Conservation (phyloP, 352 stramenopile species). For the Albugo candida region DNA sequence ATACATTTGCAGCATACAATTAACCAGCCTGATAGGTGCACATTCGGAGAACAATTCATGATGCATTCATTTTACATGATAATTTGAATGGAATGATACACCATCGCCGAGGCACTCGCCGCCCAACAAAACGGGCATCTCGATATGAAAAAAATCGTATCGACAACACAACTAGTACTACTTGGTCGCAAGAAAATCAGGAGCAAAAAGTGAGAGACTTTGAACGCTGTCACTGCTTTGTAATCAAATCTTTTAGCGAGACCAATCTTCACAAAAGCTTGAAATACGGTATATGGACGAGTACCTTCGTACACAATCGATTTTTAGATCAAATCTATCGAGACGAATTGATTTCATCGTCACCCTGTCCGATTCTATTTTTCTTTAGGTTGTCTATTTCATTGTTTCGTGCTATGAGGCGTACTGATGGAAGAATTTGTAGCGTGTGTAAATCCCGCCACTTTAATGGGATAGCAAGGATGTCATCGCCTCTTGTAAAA, state of each 20-base stretch:
- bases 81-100: too few relatives aligned
- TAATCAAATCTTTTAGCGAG: conserved; percentile 74
- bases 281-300: conserved; percentile 69
- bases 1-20: too few relatives aligned
- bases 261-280: conserved; percentile 74
- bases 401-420: not conserved
- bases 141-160: not conserved
- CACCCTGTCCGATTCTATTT: conserved; percentile 39
- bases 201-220: conserved; percentile 19
- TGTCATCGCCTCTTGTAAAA: conserved; percentile 37
- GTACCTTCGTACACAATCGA: conserved; percentile 45
- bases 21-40: too few relatives aligned
- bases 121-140: too few relatives aligned
- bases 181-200: conserved; percentile 34
- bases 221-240: conserved; percentile 28
- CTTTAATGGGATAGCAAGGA: conserved; percentile 56
- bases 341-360: conserved; percentile 26
- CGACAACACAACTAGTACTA: not conserved
- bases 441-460: conserved; percentile 59
- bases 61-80: too few relatives aligned
- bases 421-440: not conserved
- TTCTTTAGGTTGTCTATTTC: conserved; percentile 40
- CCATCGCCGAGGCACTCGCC: too few relatives aligned
- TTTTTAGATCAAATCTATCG: conserved; percentile 46
- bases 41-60: too few relatives aligned